Evolutionary conservation across 345 rosid species (phyloP).

Genomic region (Orychophragmus violaceus): DNA sequence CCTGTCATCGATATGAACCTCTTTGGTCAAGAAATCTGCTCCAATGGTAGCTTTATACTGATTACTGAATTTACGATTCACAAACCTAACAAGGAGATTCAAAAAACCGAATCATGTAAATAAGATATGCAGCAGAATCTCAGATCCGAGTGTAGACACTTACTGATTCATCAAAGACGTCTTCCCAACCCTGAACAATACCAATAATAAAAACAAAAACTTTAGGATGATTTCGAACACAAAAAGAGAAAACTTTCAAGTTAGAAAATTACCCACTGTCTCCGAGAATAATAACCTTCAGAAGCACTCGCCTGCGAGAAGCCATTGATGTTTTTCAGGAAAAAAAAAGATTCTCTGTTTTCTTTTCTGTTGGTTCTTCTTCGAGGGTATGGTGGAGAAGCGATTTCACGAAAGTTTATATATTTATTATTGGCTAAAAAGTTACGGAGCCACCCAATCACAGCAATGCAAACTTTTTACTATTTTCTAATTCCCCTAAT

Average conservation of each 20-base stretch:
- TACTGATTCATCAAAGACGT: conserved; percentile 95
- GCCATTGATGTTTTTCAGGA: conserved; percentile 42
- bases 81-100: conserved; percentile 47
- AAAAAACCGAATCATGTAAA: background rate
- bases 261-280: conserved; percentile 61
- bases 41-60: conserved; percentile 56
- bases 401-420: background rate
- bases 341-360: background rate
- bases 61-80: conserved; percentile 79
- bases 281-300: conserved; percentile 82
- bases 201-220: background rate
- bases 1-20: conserved; percentile 73
- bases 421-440: background rate
- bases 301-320: conserved; percentile 73
- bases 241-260: background rate
- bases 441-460: conserved; percentile 8
- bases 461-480: background rate
- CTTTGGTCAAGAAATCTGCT: too few species aligned
- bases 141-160: conserved; percentile 18
- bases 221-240: background rate
- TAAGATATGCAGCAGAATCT: background rate
- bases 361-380: background rate
- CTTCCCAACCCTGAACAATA: conserved; percentile 64
- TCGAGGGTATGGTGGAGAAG: background rate
- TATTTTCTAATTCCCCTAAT: background rate